Conservation (phyloP, 2,329 filamentous ascomycete genomes). For the Aschersonia sp. region DNA sequence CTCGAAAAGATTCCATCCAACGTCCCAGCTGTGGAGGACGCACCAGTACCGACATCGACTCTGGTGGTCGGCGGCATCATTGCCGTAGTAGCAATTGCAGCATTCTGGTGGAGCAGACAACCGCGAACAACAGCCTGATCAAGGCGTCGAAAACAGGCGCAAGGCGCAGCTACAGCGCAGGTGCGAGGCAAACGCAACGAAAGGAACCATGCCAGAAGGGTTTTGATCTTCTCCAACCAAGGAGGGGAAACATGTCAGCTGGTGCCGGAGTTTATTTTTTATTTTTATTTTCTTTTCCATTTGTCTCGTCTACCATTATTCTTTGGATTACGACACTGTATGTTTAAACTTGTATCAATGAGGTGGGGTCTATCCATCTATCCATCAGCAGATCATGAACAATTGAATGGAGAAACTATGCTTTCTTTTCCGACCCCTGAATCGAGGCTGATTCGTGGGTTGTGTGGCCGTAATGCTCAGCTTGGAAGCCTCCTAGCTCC, state of each 20-base stretch:
- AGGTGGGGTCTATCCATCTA: background rate
- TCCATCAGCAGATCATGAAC: background rate
- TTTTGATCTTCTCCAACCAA: too few relatives aligned
- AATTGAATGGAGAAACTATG: background rate
- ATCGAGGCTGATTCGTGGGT: too few relatives aligned
- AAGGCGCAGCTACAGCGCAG: too few relatives aligned
- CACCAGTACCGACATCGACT: constrained; percentile 14
- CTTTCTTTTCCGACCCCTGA: background rate
- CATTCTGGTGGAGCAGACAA: constrained; percentile 20
- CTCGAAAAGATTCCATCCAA: constrained; percentile 18
- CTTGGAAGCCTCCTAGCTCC: too few relatives aligned
- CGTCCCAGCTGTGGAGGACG: constrained; percentile 14
- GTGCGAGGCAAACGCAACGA: too few relatives aligned
- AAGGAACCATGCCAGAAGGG: too few relatives aligned
- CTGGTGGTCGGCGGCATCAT: constrained; percentile 19
- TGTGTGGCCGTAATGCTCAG: too few relatives aligned
- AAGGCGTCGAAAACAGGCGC: background rate
- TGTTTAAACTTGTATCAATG: background rate
- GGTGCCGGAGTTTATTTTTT: too few relatives aligned
- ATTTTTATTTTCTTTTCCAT: background rate
- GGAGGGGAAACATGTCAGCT: too few relatives aligned
- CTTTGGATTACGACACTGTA: background rate
- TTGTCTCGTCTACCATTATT: background rate
- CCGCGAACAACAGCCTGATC: constrained; percentile 4
- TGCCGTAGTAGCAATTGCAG: constrained; percentile 22